A percentile compares a stretch with the other conserved stretches of the same genome.
These are phyloP conservation scores for Hortiboletus campestris DNA, from an alignment of 768 basidiomycete species.

Conservation along the genomic window DNA sequence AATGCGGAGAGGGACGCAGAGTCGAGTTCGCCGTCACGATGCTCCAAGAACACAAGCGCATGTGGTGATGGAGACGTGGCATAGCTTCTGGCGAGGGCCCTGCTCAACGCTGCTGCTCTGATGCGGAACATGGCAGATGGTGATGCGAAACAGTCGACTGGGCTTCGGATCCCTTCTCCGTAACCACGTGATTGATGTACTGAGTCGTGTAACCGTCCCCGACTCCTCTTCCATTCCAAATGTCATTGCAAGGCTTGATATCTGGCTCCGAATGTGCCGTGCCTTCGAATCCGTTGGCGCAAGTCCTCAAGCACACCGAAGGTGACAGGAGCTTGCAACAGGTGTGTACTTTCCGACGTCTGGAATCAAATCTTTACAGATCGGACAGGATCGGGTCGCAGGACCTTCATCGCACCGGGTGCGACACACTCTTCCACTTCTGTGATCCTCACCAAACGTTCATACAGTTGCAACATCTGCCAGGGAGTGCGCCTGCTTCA, in stretches of 20 bases:
- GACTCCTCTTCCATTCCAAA: constrained; percentile 21
- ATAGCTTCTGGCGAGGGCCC: constrained; percentile 43
- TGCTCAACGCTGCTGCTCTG: constrained; percentile 21
- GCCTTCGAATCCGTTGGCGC: constrained; percentile 80
- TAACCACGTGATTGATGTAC: constrained; percentile 18
- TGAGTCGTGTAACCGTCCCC: neutral
- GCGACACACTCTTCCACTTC: constrained; percentile 16
- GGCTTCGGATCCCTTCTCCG: neutral
- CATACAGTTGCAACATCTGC: constrained; percentile 71
- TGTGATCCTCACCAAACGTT: neutral
- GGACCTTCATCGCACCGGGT: constrained; percentile 74
- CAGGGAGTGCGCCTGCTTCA: constrained; percentile 48
- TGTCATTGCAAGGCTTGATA: constrained; percentile 78
- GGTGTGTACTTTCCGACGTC: constrained; percentile 40
- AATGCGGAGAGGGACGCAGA: constrained; percentile 86
- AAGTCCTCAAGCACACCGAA: constrained; percentile 87
- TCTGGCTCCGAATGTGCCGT: constrained; percentile 90
- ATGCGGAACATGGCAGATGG: constrained; percentile 18
- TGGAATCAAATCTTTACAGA: neutral
- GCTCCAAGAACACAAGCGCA: constrained; percentile 88
- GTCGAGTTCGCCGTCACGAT: constrained; percentile 77
- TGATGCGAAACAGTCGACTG: neutral
- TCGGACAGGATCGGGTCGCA: constrained; percentile 63
- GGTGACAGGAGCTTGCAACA: constrained; percentile 86
- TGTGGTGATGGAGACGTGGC: constrained; percentile 62